phyloP scores from a whole-genome alignment of 108 stramenopile species.

The Mayamaea pseudoterrestris region DNA sequence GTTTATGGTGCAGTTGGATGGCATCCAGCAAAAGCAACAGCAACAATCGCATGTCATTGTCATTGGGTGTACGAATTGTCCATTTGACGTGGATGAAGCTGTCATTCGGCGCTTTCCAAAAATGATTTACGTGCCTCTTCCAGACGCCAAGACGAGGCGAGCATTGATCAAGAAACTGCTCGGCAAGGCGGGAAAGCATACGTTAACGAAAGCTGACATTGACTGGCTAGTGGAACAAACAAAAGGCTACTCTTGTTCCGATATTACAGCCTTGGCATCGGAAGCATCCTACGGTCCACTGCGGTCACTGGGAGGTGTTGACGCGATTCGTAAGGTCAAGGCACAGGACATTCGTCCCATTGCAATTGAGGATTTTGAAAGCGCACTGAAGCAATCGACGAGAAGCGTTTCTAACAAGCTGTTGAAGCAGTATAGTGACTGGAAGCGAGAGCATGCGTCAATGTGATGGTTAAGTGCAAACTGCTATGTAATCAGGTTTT shows the following conservation, averaged over 20 bases:
- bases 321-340: constrained; percentile 26
- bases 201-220: constrained; percentile 14
- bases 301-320: constrained; percentile 29
- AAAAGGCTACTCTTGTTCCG: constrained; percentile 49
- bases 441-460: constrained; percentile 38
- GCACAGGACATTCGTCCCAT: constrained; percentile 38
- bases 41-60: constrained; percentile 52
- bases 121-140: constrained; percentile 87
- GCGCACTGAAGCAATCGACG: constrained; percentile 30
- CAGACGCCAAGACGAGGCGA: constrained; percentile 46
- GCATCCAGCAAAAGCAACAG: constrained; percentile 26
- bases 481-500: no score
- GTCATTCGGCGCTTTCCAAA: constrained; percentile 79
- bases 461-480: no score
- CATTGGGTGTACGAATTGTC: constrained; percentile 87
- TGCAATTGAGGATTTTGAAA: constrained; percentile 34
- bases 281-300: constrained; percentile 56
- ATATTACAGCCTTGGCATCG: constrained; percentile 42
- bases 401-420: constrained; percentile 30
- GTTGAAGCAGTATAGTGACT: constrained; percentile 30
- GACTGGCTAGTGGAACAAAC: constrained; percentile 22
- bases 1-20: constrained; percentile 94
- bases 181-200: constrained; percentile 28
- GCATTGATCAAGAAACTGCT: constrained; percentile 34
- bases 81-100: constrained; percentile 91